Base-by-base conservation (phyloP, 352 stramenopile genomes). In the Pseudoperonospora humuli region DNA sequence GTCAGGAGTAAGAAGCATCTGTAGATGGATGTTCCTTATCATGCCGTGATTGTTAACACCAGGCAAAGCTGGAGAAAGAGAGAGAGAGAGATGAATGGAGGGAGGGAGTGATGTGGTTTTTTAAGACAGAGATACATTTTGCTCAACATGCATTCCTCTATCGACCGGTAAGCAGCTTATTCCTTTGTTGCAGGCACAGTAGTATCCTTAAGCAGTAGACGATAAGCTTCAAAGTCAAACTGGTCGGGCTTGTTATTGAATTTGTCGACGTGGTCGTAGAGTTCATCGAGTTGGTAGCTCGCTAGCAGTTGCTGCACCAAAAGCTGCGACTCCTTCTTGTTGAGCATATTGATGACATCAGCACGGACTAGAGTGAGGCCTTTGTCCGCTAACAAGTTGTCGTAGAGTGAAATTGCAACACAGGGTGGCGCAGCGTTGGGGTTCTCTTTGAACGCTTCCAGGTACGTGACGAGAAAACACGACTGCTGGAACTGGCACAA, bases 391-490 rank as follows among this genome's bases (percentile, higher is more conserved):
- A 86, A 29, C 39, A 95, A 48, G 32, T 95, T 61, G 43, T 85
- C 72, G 41, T 82, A 93, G 5, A 92, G 54, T 15, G 81, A 85
- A n/a, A 95, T 57, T 1, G 81, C 78, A 11, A 95, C 47, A 49
- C 80, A 93, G 11, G 83, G 83, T 24, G 78, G 75, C 10, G 83
- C 83, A 2, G 68, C 60, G 2, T 57, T 57, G 10, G 83, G 81
- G 66, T 93, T 86, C 59, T 92, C 74, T 47, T 87, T 88, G 64
- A 90, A 95, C 8, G 77, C 81, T 31, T 95, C 83, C 10, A 95
- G 62, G 50, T 83, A 92, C 33, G 83, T 95, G 45, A 93, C 37
- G 7, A 95, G 54, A 38, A 92, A 93, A 57, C 80, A 91, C 52
- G 79, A 89, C 52, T 90, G 78, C 62, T 93, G 83, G 65, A 90